Evolutionary conservation across 2,329 filamentous ascomycete genomes (phyloP).

Genomic region (Huntiella decipiens): DNA sequence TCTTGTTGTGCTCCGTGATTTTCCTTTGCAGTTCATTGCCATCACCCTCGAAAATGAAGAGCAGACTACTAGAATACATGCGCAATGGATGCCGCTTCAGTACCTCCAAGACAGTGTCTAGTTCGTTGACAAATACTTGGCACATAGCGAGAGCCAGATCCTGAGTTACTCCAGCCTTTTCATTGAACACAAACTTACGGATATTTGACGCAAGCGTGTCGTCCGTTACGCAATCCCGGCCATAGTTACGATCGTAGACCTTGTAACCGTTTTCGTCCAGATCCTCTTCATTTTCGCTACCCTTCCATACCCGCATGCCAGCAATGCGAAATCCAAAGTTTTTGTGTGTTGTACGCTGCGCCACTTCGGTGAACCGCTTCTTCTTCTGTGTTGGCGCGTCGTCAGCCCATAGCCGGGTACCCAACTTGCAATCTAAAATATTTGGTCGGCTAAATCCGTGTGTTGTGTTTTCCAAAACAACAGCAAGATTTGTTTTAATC

Average conservation of each 20-base stretch:
- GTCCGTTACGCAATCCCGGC: conserved; percentile 31
- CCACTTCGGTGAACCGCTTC: conserved; percentile 39
- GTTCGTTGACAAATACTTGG: conserved; percentile 32
- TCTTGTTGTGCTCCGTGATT: conserved; percentile 33
- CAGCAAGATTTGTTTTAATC: conserved; percentile 60
- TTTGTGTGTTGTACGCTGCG: conserved; percentile 38
- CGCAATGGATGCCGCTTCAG: conserved; percentile 37
- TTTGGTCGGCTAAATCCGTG: conserved; percentile 69
- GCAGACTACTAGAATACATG: conserved; percentile 44
- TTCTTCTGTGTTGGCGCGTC: conserved; percentile 41
- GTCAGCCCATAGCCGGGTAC: conserved; percentile 70
- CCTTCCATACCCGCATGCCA: conserved; percentile 45
- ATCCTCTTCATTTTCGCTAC: conserved; percentile 30
- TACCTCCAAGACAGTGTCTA: conserved; percentile 32
- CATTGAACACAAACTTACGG: conserved; percentile 38
- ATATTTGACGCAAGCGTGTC: conserved; percentile 36
- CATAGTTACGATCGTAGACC: conserved; percentile 45
- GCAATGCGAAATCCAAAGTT: conserved; percentile 43
- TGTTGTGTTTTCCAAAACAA: conserved; percentile 72
- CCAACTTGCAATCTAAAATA: conserved; percentile 85
- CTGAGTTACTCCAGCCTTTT: conserved; percentile 36
- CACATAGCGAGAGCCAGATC: conserved; percentile 38
- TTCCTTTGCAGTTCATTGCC: conserved; percentile 32
- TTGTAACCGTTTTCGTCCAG: conserved; percentile 36
- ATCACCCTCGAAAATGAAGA: conserved; percentile 47